These are phyloP conservation scores for Rhipidocladum racemiflorum DNA, from an alignment of 176 grass and related monocot genomes.

Conservation along the genomic window DNA sequence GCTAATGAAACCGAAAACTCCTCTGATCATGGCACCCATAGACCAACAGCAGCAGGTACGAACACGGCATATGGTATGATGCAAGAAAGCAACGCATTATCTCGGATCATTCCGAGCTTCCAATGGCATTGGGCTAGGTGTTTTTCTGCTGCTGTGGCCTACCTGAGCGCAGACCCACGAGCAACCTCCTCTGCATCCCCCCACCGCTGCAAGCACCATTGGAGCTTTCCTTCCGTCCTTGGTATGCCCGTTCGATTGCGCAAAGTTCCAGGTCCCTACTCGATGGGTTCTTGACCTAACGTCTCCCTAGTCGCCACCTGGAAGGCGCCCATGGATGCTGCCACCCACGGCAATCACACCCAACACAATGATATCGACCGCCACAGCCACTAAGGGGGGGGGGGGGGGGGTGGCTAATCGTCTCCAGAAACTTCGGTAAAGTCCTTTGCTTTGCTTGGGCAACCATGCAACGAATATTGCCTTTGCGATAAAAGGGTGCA, in stretches of 20 bases:
- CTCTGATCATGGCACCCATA: background rate
- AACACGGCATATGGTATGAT: background rate
- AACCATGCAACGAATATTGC: too few species aligned
- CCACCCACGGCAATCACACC: too few species aligned
- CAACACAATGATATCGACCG: too few species aligned
- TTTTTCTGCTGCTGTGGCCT: background rate
- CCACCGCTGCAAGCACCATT: background rate
- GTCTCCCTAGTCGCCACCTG: too few species aligned
- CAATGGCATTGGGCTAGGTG: constrained; percentile 1
- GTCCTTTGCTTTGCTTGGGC: too few species aligned
- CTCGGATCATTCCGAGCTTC: background rate
- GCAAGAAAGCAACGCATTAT: background rate
- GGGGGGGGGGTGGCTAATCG: too few species aligned
- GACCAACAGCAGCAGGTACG: background rate
- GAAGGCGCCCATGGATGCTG: too few species aligned
- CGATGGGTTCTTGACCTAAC: too few species aligned
- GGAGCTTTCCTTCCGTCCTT: background rate
- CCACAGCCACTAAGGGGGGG: too few species aligned
- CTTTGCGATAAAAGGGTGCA: too few species aligned
- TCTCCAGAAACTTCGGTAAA: too few species aligned
- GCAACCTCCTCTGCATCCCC: background rate
- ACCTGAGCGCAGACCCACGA: background rate
- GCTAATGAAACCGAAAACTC: background rate
- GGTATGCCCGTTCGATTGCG: background rate
- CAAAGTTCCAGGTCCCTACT: too few species aligned